Evolutionary conservation across 2,329 filamentous ascomycete species (phyloP), one percentile per base, ranked within the genome.

Genomic region (Diaporthe citrichinensis): DNA sequence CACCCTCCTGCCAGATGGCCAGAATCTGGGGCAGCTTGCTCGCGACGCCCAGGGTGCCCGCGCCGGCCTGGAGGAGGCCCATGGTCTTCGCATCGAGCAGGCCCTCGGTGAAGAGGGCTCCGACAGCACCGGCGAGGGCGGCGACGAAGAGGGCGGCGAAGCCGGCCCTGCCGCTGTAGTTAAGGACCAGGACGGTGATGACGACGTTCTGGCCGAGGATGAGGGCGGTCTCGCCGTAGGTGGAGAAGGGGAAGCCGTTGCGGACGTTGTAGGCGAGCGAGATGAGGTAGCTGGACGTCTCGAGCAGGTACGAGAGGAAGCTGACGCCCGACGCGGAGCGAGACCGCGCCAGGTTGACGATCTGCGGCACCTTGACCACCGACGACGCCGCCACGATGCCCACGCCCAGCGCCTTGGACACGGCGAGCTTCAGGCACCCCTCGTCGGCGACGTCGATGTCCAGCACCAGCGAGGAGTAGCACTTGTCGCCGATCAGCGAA

Each of bases 291-390:
- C 93, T 92, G 74, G 91, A 89, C 12, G 95, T 98, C 88, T 99
- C 97, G 83, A 99, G 94, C 46, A 97, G 89, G 87, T 98, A 98
- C 44, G 94, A 94, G 59, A 98, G 90, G 86, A 98, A 98, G 67
- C 92, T 95, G 77, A 99, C 90, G 80, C 97, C 97, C 59, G 92
- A 91, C 39, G 95, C 92, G 68, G 95, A 98, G 81, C 92, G 91
- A 65, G 95, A 95, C 81, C 89, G 89, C 81, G 97, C 86, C 71
- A 99, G 92, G 88, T 99, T 99, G 84, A 98, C 85, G 83, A 99
- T 96, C 88, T 99, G 97, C 0, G 97, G 97, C 36, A 99, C 92
- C 87, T 99, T 99, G 88, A 99, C 96, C 80, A 98, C 92, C 73
- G 94, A 93, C 39, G 94, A 96, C 72, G 95, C 95, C 79, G 90